These are phyloP conservation scores for Pichia cactophila DNA, from an alignment of 1,139 yeast species.

Conservation along the genomic window DNA sequence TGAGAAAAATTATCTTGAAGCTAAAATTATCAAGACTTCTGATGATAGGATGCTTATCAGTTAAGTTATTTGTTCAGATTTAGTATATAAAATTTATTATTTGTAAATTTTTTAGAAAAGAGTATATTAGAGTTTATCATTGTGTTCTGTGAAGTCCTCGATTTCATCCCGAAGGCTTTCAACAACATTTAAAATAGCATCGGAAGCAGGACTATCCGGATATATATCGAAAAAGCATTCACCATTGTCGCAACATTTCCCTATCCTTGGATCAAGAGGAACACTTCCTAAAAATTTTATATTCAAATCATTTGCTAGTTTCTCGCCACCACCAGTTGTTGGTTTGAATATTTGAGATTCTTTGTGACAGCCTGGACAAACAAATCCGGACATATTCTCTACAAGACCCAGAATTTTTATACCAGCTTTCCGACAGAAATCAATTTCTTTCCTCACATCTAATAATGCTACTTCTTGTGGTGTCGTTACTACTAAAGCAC, in stretches of 20 bases:
- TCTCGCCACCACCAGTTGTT: slow-evolving; percentile 94
- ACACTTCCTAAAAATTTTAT: slow-evolving; percentile 83
- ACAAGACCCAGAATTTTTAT: slow-evolving; percentile 83
- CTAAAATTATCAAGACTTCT: slow-evolving; percentile 10
- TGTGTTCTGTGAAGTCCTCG: slow-evolving; percentile 12
- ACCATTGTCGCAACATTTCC: slow-evolving; percentile 84
- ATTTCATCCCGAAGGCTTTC: slow-evolving; percentile 44
- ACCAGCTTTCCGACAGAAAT: slow-evolving; percentile 86
- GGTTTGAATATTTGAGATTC: slow-evolving; percentile 88
- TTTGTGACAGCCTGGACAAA: slow-evolving; percentile 89
- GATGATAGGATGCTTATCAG: slow-evolving; percentile 3
- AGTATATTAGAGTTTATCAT: not conserved
- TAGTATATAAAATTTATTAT: not conserved
- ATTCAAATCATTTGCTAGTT: slow-evolving; percentile 68
- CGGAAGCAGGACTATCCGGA: slow-evolving; percentile 91
- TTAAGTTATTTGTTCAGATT: not conserved
- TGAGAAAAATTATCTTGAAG: slow-evolving; percentile 36
- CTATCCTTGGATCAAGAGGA: slow-evolving; percentile 93
- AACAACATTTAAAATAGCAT: slow-evolving; percentile 79
- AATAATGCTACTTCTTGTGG: slow-evolving; percentile 96
- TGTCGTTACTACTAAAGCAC: slow-evolving; percentile 91
- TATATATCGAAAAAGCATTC: slow-evolving; percentile 72
- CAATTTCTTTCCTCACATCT: slow-evolving; percentile 93
- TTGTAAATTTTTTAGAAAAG: too few species aligned
- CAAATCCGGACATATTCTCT: slow-evolving; percentile 98